A percentile compares a stretch with the other conserved stretches of the same genome.
Conservation (phyloP, 2,329 filamentous ascomycete genomes). For the Eutypella sp. region DNA sequence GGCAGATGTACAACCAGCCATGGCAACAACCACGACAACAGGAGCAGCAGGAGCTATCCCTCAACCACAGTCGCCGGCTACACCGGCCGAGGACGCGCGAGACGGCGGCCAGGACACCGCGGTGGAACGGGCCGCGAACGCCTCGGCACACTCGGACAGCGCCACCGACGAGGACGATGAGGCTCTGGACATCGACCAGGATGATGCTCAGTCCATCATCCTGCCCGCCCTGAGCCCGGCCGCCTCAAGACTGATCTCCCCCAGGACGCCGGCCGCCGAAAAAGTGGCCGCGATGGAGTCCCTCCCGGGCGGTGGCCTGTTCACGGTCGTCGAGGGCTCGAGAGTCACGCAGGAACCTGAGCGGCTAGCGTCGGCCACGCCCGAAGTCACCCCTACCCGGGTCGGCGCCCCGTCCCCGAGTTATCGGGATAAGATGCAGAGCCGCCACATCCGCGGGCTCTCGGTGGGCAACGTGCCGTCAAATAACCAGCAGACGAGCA, state of each 20-base stretch:
- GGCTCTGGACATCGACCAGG: slow-evolving; percentile 40
- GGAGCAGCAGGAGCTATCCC: too few relatives aligned
- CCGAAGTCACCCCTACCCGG: background rate
- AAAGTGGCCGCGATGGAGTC: slow-evolving; percentile 52
- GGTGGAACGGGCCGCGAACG: slow-evolving; percentile 17
- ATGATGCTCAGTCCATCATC: slow-evolving; percentile 55
- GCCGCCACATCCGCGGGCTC: slow-evolving; percentile 21
- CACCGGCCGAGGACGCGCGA: slow-evolving; percentile 8
- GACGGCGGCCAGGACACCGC: slow-evolving; percentile 15
- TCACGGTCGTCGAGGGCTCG: slow-evolving; percentile 28
- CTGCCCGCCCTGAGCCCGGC: slow-evolving; percentile 54
- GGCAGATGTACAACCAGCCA: slow-evolving; percentile 12
- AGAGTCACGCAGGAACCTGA: slow-evolving; percentile 18
- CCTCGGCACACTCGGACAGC: slow-evolving; percentile 19
- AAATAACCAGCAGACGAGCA: slow-evolving; percentile 11
- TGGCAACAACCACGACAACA: slow-evolving; percentile 17
- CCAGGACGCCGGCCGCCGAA: slow-evolving; percentile 51
- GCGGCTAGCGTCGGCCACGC: slow-evolving; percentile 4
- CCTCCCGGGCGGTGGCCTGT: slow-evolving; percentile 31
- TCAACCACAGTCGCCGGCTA: slow-evolving; percentile 6
- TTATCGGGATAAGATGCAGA: slow-evolving; percentile 5
- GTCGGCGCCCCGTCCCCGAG: slow-evolving; percentile 1
- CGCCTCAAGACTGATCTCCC: slow-evolving; percentile 51
- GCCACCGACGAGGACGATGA: slow-evolving; percentile 32
- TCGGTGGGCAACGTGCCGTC: slow-evolving; percentile 23